Evolutionary conservation across 2,329 filamentous ascomycete species (phyloP), one percentile per base, ranked within the genome.

Genomic region (Aaosphaeria arxii): DNA sequence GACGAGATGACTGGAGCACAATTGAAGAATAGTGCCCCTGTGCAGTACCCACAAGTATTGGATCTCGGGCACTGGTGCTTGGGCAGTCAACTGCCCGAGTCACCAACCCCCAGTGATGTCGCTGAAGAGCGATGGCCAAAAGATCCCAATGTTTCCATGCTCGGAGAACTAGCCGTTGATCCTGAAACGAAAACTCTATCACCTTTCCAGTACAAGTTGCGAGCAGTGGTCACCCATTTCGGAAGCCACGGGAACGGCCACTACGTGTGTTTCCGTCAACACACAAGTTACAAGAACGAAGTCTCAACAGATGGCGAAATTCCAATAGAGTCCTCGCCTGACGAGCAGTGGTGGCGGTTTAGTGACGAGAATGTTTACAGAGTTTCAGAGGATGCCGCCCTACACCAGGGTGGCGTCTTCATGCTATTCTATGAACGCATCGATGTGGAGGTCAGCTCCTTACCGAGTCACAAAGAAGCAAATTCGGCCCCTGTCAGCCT

Each of bases 181-280:
- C 30, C 51, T 57, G 38, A 69, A 57, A 46, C 64, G 53, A 45
- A 59, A 77, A 30, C 75, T 30, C 40, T 48, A 5, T 64, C 62
- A 17, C 62, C 60, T 1, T 67, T 66, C 13, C 62, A 86, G 1
- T 97, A 95, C 66, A 83, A 89, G 62, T 76, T 97, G 11, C 83
- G 87, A 45, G 90, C 91, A 30, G 88, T 92, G 0, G 82, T 97
- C 7, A 94, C 90, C 1, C 94, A 97, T 65, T 89, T 88, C 52
- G 94, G 94, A 4, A 80, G 88, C 31, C 94, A 97, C 67, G 91
- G 96, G 53, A 96, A 95, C 59, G 94, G 94, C 0, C 94, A 99
- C 71, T 97, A 99, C 59, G 85, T 96, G 36, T 95, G 90, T 66
- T 96, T 94, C 69, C 82, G 89, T 44, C 88, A 87, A 61, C 86